Percentiles rank a stretch among this genome's conserved stretches.
Evolutionary conservation across 1,284 basidiomycete species (phyloP).

Genomic region (Fomitopsis palustris): DNA sequence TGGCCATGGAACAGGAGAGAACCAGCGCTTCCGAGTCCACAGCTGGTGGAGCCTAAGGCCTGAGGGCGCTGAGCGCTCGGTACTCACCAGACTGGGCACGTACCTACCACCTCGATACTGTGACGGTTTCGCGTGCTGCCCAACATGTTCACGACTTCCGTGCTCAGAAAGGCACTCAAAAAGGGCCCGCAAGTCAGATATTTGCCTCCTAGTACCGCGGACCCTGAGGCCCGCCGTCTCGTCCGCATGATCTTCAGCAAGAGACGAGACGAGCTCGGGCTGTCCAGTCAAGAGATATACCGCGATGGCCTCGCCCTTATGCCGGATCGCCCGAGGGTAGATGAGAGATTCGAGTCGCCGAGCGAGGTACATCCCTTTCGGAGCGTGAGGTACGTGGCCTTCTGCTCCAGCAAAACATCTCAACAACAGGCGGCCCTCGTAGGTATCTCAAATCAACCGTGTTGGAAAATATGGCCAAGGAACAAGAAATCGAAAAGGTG

Average conservation of each 20-base stretch:
- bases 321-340: background rate
- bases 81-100: too few species aligned
- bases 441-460: slow-evolving; percentile 19
- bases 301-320: background rate
- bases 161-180: too few species aligned
- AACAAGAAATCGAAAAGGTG: slow-evolving; percentile 3
- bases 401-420: background rate
- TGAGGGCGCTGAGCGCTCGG: too few species aligned
- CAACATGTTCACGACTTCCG: too few species aligned
- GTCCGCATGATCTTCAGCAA: slow-evolving; percentile 8
- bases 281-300: slow-evolving; percentile 15
- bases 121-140: too few species aligned
- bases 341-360: background rate
- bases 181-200: too few species aligned
- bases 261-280: slow-evolving; percentile 3
- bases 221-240: slow-evolving; percentile 1
- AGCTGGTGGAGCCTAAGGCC: too few species aligned
- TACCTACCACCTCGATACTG: too few species aligned
- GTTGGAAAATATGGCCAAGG: slow-evolving; percentile 13
- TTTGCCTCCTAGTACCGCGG: background rate
- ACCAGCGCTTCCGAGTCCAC: too few species aligned
- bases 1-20: too few species aligned
- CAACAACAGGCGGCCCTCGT: background rate
- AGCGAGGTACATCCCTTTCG: slow-evolving; percentile 1
- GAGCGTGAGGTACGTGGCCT: slow-evolving; percentile 2